Percentiles rank a stretch among this genome's conserved stretches.
Conservation (phyloP, 1,284 basidiomycete genomes). For the Lentinula novae-zelandiae region DNA sequence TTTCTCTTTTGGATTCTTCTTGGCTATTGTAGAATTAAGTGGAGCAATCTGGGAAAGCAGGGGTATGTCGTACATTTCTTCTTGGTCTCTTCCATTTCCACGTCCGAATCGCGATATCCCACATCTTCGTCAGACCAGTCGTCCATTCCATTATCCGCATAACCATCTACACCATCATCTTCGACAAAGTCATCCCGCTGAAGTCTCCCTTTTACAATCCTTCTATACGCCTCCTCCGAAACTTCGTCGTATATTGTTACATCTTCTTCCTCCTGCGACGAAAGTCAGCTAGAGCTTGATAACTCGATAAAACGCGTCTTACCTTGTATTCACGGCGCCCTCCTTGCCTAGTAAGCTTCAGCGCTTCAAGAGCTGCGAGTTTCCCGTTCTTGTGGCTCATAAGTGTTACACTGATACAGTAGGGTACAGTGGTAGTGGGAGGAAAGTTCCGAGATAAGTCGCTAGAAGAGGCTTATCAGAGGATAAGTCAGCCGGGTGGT, state of each 20-base stretch:
- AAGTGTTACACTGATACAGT: neutral
- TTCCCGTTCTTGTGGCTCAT: conserved; percentile 28
- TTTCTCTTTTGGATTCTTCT: conserved; percentile 39
- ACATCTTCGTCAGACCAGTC: conserved; percentile 71
- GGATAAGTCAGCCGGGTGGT: too few species aligned
- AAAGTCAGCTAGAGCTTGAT: conserved; percentile 7
- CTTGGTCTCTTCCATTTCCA: conserved; percentile 37
- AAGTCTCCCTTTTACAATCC: conserved; percentile 83
- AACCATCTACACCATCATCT: conserved; percentile 91
- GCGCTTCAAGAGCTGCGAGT: conserved; percentile 44
- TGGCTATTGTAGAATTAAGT: neutral
- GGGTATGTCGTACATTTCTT: conserved; percentile 37
- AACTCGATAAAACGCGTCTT: conserved; percentile 15
- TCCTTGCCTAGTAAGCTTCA: conserved; percentile 46
- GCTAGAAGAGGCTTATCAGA: too few species aligned
- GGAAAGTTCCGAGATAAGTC: neutral
- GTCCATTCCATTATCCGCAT: conserved; percentile 95
- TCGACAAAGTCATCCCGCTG: conserved; percentile 93
- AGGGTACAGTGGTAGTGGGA: neutral
- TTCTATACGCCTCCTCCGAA: conserved; percentile 86
- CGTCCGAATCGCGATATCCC: conserved; percentile 39
- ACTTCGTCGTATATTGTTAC: conserved; percentile 88
- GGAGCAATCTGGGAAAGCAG: neutral
- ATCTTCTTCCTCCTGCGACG: conserved; percentile 55
- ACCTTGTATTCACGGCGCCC: conserved; percentile 46